These are phyloP conservation scores for Auriscalpium vulgare DNA, from an alignment of 768 basidiomycete species.

Conservation along the genomic window DNA sequence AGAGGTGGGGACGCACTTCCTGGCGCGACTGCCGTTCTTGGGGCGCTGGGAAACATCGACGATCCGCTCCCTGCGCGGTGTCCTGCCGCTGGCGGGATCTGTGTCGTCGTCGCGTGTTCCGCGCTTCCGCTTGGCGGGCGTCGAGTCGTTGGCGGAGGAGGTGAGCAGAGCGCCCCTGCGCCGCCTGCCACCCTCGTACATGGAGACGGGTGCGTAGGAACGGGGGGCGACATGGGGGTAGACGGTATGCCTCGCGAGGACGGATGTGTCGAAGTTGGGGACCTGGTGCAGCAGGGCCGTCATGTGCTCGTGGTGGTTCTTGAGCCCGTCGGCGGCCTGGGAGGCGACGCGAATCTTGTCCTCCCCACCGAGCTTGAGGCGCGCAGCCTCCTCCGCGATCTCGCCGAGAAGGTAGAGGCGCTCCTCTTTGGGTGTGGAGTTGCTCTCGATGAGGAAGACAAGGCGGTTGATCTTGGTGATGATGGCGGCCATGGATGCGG, in stretches of 20 bases:
- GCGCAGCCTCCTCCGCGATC: slow-evolving; percentile 88
- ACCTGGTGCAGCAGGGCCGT: slow-evolving; percentile 51
- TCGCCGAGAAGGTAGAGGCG: slow-evolving; percentile 83
- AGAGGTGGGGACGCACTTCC: slow-evolving; percentile 42
- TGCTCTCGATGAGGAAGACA: slow-evolving; percentile 66
- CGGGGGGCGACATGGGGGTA: slow-evolving; percentile 72
- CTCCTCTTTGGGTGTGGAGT: slow-evolving; percentile 51
- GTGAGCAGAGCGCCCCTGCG: slow-evolving; percentile 45
- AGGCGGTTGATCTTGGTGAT: slow-evolving; percentile 73
- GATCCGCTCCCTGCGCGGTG: slow-evolving; percentile 56
- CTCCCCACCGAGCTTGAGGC: slow-evolving; percentile 90
- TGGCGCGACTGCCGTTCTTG: slow-evolving; percentile 46
- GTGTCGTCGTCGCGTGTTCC: slow-evolving; percentile 54
- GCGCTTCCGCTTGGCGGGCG: slow-evolving; percentile 54
- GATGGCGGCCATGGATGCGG: slow-evolving; percentile 75
- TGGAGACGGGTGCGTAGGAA: slow-evolving; percentile 53
- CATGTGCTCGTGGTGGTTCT: slow-evolving; percentile 54
- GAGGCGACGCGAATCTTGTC: slow-evolving; percentile 97
- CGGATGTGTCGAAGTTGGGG: slow-evolving; percentile 52
- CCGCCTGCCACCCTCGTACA: slow-evolving; percentile 58
- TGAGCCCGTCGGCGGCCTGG: slow-evolving; percentile 83
- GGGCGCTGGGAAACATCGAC: slow-evolving; percentile 38
- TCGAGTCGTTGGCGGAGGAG: slow-evolving; percentile 42
- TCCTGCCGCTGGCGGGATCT: slow-evolving; percentile 40
- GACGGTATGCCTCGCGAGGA: slow-evolving; percentile 53